phyloP scores from a whole-genome alignment of 139 green algal species.

The Eudorina sp. region DNA sequence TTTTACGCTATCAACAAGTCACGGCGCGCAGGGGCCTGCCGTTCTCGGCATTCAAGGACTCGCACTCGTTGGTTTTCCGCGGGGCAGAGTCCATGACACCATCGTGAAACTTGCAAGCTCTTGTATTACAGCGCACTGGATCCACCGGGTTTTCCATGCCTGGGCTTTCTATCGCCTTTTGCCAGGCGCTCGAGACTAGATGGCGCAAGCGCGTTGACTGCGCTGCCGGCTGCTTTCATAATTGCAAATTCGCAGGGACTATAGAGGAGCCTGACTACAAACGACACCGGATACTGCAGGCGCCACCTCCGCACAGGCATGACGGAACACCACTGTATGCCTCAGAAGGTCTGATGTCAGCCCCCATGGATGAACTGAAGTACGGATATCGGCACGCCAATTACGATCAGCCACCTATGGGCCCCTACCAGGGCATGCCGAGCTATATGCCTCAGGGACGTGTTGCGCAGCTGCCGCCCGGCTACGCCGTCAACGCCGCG shows the following conservation, averaged over 20 bases:
- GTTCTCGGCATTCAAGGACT: too few relatives aligned
- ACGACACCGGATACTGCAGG: not conserved
- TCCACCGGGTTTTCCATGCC: too few relatives aligned
- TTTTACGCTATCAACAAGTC: too few relatives aligned
- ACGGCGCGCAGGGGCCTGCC: too few relatives aligned
- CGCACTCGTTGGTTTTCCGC: too few relatives aligned
- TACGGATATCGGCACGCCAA: not conserved
- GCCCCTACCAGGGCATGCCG: not conserved
- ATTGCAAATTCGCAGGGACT: not conserved
- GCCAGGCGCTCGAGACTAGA: too few relatives aligned
- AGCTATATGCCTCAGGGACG: not conserved
- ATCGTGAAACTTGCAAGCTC: too few relatives aligned
- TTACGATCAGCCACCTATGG: not conserved
- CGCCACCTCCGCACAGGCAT: not conserved
- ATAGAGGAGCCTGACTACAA: not conserved
- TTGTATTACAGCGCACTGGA: too few relatives aligned
- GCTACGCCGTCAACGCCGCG: not conserved
- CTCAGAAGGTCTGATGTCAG: not conserved
- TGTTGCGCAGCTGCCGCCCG: not conserved
- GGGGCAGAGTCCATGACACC: too few relatives aligned
- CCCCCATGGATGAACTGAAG: not conserved
- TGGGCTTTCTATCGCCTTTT: too few relatives aligned
- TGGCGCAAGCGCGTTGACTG: conserved; percentile 18
- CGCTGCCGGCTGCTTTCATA: not conserved
- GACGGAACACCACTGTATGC: conserved; percentile 1